Base-by-base conservation (phyloP, 106 monocot species). In the Dendrobium chrysotoxum region DNA sequence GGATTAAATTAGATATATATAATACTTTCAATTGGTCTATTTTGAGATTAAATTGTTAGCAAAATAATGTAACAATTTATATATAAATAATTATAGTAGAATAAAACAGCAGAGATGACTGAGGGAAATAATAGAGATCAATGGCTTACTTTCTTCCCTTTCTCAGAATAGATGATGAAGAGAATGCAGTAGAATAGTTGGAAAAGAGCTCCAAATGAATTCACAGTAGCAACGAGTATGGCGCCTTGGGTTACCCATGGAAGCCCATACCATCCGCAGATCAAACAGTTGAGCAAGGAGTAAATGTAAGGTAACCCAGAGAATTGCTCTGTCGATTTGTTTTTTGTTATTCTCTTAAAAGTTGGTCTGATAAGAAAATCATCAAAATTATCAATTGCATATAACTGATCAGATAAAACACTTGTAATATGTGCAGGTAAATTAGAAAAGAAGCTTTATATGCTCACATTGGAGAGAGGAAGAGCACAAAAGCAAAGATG, bases 241-340 rank as follows among this genome's bases (percentile, higher is more conserved):
- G 94, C 88, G 30, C 94, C 94, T 21, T 85, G 40, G 46, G 94
- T 86, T 1, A 98, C 90, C 40, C 76, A 90, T 20, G 97, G 97
- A 28, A 94, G 86, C 13, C 94, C 97, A 74, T 98, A 98, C 92
- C 94, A 98, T 54, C 85, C 81, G 75, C 92, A 92, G 78, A 98
- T 98, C 46, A 98, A 84, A 85, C 82, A 77, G 77, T 82, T 82
- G 41, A 82, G 65, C 11, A 82, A 76, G 44, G 82, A 26, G 46
- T 82, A 82, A 0, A 82, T 2, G 10, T 77, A 82, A 4, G 82
- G 82, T 65, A 82, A 23, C 55, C 82, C 82, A 1, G 82, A 82
- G 65, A 82, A 98, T 72, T 91, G 91, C 85, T 98, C 94, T 17
- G 98, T 98, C 7, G 98, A 98, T 20, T 54, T 42, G 81, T 91